Percentiles rank a stretch among this genome's conserved stretches.
Conservation (phyloP, 2,329 filamentous ascomycete species). For the Calonectria pteridis region DNA sequence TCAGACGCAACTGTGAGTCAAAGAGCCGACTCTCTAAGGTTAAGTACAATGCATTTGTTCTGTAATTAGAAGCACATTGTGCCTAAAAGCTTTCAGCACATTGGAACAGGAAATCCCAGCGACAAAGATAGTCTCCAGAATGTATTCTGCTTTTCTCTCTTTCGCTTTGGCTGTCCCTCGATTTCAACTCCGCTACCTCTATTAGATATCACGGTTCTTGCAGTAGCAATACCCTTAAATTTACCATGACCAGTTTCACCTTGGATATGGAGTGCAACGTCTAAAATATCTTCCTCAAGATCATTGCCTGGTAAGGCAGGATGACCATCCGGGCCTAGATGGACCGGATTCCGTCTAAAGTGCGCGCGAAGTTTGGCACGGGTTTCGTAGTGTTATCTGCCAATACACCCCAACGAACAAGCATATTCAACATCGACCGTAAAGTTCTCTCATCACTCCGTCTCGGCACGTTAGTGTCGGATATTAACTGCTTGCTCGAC, state of each 20-base stretch:
- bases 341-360: background rate
- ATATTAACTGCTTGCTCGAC: background rate
- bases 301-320: background rate
- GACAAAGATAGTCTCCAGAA: no score
- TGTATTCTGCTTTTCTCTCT: no score
- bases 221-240: background rate
- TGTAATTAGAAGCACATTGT: no score
- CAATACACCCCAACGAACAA: background rate
- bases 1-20: no score
- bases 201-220: background rate
- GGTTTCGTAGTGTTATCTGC: background rate
- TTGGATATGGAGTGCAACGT: background rate
- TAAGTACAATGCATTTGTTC: no score
- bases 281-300: background rate
- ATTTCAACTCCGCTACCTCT: background rate
- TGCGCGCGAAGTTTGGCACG: background rate
- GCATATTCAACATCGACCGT: background rate
- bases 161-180: no score
- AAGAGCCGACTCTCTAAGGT: no score
- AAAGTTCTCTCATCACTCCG: background rate
- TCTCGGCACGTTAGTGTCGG: background rate
- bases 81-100: no score
- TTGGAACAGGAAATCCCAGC: no score
- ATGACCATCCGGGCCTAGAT: background rate
- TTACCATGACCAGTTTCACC: background rate